Base-by-base conservation (phyloP, 1,284 basidiomycete species). In the Sanghuangporus weigelae region DNA sequence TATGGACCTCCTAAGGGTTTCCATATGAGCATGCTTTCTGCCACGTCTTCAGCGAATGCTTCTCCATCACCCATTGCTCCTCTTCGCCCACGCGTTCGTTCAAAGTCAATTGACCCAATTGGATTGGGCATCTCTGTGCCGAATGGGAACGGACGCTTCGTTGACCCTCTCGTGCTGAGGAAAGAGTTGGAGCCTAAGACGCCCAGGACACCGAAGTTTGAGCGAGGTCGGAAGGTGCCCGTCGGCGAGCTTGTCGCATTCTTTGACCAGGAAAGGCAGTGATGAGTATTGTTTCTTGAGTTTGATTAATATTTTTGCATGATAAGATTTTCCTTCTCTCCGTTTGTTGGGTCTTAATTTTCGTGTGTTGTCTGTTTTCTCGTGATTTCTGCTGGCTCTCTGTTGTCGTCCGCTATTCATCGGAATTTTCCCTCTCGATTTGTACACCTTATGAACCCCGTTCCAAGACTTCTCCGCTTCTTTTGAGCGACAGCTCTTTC, bases 241-340 rank as follows among this genome's bases (percentile, higher is more conserved):
- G 81, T 92, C 54, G 87, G 84, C 16, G 83, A 91, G 70, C 75
- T 93, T 55, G 89, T 92, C n/a, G 89, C 89, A 21, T 93, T 89
- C 74, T 93, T 93, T 68, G 89, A 92, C 72, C 80, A 82, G 66
- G 88, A 88, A 61, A 83, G 82, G 76, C 75, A 71, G 64, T 70
- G 67, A 66, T 62, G 35, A 62, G 31, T 14, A 12, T 35, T 35
- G 3, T 35, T 19, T 26, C 40, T 11, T 55, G 26, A n/a, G 8
- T 4, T 12, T 56, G 38, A 38, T 31, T 1, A 19, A 38, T n/a
- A 36, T 38, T 3, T 35, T 5, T 38, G 44, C 35, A 7, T 35
- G 10, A 12, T n/a, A 26, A 31, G 39, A 42, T 12, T n/a, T 44
- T 44, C 26, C 31, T 44, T 46, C 21, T 46, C 23, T 26, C 26